Evolutionary conservation across 2,329 filamentous ascomycete genomes (phyloP).

Genomic region (Cladophialophora bantiana): DNA sequence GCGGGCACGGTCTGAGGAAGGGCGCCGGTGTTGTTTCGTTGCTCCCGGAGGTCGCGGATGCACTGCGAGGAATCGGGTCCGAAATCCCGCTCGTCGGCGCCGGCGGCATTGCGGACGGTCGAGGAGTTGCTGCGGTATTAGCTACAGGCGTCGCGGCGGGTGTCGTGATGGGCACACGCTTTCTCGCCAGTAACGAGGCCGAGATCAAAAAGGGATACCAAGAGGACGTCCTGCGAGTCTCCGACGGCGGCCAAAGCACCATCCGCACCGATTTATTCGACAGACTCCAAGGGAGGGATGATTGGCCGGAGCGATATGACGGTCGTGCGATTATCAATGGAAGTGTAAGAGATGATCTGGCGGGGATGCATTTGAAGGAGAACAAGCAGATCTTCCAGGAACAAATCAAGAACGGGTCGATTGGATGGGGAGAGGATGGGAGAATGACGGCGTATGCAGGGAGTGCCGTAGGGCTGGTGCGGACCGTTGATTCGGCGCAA

Average conservation of each 20-base stretch:
- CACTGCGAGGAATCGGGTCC: constrained; percentile 39
- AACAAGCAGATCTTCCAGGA: constrained; percentile 18
- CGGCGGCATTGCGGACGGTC: constrained; percentile 60
- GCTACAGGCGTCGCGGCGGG: constrained; percentile 59
- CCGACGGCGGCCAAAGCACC: constrained; percentile 60
- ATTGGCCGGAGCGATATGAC: constrained; percentile 65
- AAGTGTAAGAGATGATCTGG: constrained; percentile 47
- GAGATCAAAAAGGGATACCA: constrained; percentile 57
- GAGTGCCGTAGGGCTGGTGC: constrained; percentile 19
- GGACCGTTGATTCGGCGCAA: constrained; percentile 5
- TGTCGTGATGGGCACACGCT: constrained; percentile 68
- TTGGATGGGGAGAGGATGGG: constrained; percentile 20
- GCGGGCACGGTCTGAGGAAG: constrained; percentile 58
- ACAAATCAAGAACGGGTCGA: constrained; percentile 12
- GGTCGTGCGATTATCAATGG: constrained; percentile 64
- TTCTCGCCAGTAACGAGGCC: constrained; percentile 61
- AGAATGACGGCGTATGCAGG: constrained; percentile 24
- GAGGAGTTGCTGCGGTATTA: constrained; percentile 58
- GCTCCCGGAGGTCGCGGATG: constrained; percentile 58
- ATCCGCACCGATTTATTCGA: constrained; percentile 61
- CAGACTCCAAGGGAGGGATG: constrained; percentile 60
- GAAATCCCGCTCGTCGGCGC: constrained; percentile 58
- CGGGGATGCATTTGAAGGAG: constrained; percentile 9
- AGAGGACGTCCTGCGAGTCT: constrained; percentile 55
- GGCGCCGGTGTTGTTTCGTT: constrained; percentile 56